Evolutionary conservation across 1,284 basidiomycete genomes (phyloP).

Genomic region (Irpex sp.): DNA sequence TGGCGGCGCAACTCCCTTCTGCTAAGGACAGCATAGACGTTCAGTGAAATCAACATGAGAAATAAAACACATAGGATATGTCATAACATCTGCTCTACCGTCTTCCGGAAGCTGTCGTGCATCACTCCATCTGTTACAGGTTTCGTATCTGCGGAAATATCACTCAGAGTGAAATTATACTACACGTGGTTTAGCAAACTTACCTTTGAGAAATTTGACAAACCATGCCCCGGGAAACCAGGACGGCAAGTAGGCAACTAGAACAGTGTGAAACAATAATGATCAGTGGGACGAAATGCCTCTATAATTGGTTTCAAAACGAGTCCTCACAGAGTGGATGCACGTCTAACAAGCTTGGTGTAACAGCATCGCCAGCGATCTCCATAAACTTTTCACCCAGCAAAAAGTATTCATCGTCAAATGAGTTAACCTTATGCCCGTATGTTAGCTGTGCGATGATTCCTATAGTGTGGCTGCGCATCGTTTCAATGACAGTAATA

Average conservation of each 20-base stretch:
- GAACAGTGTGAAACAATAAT: background rate
- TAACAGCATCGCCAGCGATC: background rate
- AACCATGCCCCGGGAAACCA: conserved; percentile 27
- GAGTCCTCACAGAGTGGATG: background rate
- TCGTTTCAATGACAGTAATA: no score
- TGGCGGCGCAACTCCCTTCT: background rate
- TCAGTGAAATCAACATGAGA: background rate
- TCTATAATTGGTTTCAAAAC: background rate
- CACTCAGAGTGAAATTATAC: background rate
- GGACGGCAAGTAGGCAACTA: conserved; percentile 21
- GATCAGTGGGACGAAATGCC: background rate
- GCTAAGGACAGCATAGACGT: background rate
- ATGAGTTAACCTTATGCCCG: background rate
- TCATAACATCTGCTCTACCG: background rate
- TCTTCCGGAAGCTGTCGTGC: background rate
- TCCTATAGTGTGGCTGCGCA: background rate
- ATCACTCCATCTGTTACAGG: background rate
- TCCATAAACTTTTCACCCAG: background rate
- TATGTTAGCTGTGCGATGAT: background rate
- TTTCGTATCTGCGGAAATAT: background rate
- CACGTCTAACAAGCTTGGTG: background rate
- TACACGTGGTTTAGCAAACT: background rate
- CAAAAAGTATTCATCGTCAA: background rate
- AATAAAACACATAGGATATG: background rate
- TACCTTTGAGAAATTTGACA: conserved; percentile 14